A percentile compares a stretch with the other conserved stretches of the same genome.
phyloP scores from a whole-genome alignment of 2,329 filamentous ascomycete genomes.

The Chrysosporium queenslandicum region DNA sequence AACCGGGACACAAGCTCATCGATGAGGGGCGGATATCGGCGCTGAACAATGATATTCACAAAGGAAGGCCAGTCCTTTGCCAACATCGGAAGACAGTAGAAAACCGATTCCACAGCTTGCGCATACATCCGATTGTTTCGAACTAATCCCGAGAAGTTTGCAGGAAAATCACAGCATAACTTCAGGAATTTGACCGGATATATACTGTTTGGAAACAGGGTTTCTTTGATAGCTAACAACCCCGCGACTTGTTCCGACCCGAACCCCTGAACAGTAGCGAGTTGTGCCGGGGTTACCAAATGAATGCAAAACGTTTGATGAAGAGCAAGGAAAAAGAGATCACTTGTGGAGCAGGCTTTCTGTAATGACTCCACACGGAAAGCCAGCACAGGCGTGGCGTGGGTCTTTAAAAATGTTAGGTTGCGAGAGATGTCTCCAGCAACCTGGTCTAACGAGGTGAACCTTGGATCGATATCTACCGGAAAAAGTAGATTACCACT shows the following conservation, averaged over 20 bases:
- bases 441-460: background rate
- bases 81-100: conserved; percentile 39
- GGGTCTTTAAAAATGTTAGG: background rate
- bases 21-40: conserved; percentile 47
- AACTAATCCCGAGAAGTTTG: conserved; percentile 22
- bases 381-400: background rate
- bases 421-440: background rate
- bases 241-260: conserved; percentile 24
- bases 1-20: conserved; percentile 46
- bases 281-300: conserved; percentile 29
- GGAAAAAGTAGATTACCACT: background rate
- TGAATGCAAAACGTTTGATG: conserved; percentile 57
- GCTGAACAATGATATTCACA: conserved; percentile 24
- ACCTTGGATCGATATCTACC: background rate
- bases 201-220: conserved; percentile 40
- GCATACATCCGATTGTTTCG: conserved; percentile 28
- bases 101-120: conserved; percentile 30
- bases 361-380: conserved; percentile 38
- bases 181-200: conserved; percentile 33
- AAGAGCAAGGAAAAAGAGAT: conserved; percentile 54
- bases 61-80: conserved; percentile 34
- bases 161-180: conserved; percentile 44
- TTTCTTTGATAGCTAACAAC: conserved; percentile 31
- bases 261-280: conserved; percentile 33
- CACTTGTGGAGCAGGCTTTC: conserved; percentile 47